Base-by-base conservation (phyloP, 371 early-diverging fungal genomes). In the Rhizopus delemar region DNA sequence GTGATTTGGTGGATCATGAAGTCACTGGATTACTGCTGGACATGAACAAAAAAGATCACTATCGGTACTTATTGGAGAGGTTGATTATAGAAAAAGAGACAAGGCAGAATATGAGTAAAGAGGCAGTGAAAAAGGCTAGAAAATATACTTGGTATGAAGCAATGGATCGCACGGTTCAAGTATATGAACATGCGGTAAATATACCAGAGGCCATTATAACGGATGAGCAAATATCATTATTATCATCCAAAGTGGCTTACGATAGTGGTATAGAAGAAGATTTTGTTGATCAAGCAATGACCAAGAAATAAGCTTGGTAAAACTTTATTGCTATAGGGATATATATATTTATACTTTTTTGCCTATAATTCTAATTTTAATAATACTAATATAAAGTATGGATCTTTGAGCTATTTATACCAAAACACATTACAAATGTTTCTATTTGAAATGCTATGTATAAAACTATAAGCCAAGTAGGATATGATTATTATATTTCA, bases 111-210 rank as follows among this genome's bases (percentile, higher is more conserved):
- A 70, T 80, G 74, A 60, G 68, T 16, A 54, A 45, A 12, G 45
- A 56, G 9, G 74, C 81, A 9, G 43, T 70, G 1, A 53, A 53
- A 32, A 51, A 57, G 4, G 70, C 76, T 2, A 64, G 65, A n/a
- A 39, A 46, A 35, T 75, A 80, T 45, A 75, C 71, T 7, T 80
- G 81, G 81, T 71, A 54, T 53, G 69, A 80, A 38, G 77, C 80
- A 12, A 77, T 80, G 77, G 75, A 75, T 32, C 60, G 65, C 13
- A 73, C 77, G 69, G 68, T 74, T 0, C 66, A 64, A 34, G 53
- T 62, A 0, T 80, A 80, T 50, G 63, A 65, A 12, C 68, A 70
- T 41, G 75, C 75, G 0, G 51, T 54, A 7, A 51, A 35, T 12
- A 16, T 36, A 13, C 12, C 52, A 35, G 52, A 48, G 0, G 57